Conservation (phyloP, 805 yeast species). For the Wickerhamiella brachini region DNA sequence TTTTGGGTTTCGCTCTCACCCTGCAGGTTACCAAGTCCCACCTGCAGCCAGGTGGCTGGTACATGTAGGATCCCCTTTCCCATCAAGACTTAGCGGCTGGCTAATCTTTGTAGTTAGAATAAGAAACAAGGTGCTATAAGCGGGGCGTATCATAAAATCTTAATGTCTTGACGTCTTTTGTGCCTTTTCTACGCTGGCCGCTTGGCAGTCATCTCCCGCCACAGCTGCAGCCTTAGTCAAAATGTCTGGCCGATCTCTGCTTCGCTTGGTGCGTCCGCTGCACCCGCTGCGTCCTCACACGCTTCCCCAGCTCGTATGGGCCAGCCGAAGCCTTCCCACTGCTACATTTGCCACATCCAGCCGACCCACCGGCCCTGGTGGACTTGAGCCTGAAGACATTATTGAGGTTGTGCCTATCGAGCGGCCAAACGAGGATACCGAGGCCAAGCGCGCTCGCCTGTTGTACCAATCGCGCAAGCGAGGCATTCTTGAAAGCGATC, state of each 20-base stretch:
- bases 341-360: background rate
- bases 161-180: no score
- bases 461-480: constrained; percentile 86
- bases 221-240: no score
- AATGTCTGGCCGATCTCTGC: background rate
- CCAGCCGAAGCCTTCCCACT: background rate
- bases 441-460: constrained; percentile 71
- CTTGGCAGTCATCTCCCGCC: no score
- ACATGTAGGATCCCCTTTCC: background rate
- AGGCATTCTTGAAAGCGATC: constrained; percentile 88
- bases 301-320: background rate
- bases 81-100: background rate
- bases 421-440: constrained; percentile 58
- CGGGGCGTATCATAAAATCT: no score
- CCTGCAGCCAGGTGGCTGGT: background rate
- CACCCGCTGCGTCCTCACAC: background rate
- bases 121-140: no score
- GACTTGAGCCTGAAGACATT: background rate
- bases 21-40: background rate
- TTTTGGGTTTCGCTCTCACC: background rate
- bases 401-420: constrained; percentile 66
- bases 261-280: background rate
- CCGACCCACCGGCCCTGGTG: background rate
- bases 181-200: no score
- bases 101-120: no score